A percentile compares a stretch with the other conserved stretches of the same genome.
Evolutionary conservation across 768 basidiomycete genomes (phyloP).

Genomic region (Russula virescens): DNA sequence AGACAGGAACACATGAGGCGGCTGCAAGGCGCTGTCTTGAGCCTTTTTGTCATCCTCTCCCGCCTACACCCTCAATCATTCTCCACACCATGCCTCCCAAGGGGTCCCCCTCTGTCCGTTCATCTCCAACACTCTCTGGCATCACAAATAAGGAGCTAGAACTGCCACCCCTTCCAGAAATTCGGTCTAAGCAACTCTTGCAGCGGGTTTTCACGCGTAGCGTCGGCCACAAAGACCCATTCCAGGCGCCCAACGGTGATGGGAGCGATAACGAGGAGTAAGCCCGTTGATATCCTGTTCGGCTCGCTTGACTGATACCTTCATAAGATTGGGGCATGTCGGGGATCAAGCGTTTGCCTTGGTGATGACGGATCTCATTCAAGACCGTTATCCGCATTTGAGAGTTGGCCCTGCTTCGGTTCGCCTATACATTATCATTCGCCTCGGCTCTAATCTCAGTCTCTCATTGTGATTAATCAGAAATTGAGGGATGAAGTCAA

Average conservation of each 20-base stretch:
- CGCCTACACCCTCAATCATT: background rate
- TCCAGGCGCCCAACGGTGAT: background rate
- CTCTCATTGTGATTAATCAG: background rate
- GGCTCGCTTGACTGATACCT: background rate
- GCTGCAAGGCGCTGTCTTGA: background rate
- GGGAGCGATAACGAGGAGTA: slow-evolving; percentile 1
- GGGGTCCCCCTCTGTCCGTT: background rate
- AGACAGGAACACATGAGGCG: background rate
- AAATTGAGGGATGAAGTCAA: slow-evolving; percentile 13
- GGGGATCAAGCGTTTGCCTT: slow-evolving; percentile 13
- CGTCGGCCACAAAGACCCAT: background rate
- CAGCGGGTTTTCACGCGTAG: slow-evolving; percentile 3
- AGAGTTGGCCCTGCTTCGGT: slow-evolving; percentile 11
- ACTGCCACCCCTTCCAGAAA: background rate
- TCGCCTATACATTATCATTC: background rate
- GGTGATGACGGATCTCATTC: slow-evolving; percentile 12
- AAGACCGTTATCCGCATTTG: background rate
- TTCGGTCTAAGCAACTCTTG: background rate
- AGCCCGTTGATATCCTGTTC: background rate
- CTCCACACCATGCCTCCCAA: background rate
- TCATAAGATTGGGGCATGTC: slow-evolving; percentile 4
- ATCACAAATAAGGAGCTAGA: no score
- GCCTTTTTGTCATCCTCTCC: background rate
- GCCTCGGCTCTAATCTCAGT: background rate
- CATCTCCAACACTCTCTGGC: background rate